A percentile compares a stretch with the other conserved stretches of the same genome.
Conservation (phyloP, 202 grass and related monocot species). For the Panicum hallii region DNA sequence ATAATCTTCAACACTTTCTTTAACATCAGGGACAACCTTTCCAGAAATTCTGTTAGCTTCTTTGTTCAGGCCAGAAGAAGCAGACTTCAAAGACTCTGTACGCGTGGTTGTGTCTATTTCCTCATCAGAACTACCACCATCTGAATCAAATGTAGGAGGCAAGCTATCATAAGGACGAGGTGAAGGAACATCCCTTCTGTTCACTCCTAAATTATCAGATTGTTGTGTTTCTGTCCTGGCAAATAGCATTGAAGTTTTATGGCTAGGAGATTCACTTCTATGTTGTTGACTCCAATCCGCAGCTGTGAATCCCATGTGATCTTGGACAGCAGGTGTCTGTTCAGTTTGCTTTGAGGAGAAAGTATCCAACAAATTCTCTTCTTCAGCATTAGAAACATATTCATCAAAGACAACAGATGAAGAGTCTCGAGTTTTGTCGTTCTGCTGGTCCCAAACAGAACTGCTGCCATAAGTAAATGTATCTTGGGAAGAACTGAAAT, state of each 20-base stretch:
- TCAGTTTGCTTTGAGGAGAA: conserved; percentile 64
- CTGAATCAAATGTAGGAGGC: conserved; percentile 78
- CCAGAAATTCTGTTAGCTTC: conserved; percentile 38
- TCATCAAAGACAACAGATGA: conserved; percentile 64
- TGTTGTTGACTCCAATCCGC: conserved; percentile 44
- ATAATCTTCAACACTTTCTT: conserved; percentile 44
- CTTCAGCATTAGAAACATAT: conserved; percentile 68
- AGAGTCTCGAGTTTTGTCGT: conserved; percentile 42
- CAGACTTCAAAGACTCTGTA: conserved; percentile 40
- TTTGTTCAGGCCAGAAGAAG: conserved; percentile 28
- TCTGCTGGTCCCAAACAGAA: conserved; percentile 45
- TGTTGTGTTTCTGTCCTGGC: conserved; percentile 44
- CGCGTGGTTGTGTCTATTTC: conserved; percentile 35
- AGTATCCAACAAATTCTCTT: conserved; percentile 66
- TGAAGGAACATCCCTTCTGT: conserved; percentile 38
- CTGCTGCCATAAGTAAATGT: conserved; percentile 34
- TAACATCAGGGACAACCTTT: conserved; percentile 22
- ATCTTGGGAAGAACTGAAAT: conserved; percentile 43
- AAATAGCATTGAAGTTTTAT: conserved; percentile 42
- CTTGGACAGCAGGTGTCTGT: conserved; percentile 40
- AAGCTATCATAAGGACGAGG: conserved; percentile 51
- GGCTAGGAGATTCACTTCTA: conserved; percentile 50
- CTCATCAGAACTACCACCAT: conserved; percentile 67
- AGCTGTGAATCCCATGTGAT: conserved; percentile 40
- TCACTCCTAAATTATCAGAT: conserved; percentile 48